Evolutionary conservation across 129 eudicot genomes (phyloP).

Genomic region (Pittosporum tobira): DNA sequence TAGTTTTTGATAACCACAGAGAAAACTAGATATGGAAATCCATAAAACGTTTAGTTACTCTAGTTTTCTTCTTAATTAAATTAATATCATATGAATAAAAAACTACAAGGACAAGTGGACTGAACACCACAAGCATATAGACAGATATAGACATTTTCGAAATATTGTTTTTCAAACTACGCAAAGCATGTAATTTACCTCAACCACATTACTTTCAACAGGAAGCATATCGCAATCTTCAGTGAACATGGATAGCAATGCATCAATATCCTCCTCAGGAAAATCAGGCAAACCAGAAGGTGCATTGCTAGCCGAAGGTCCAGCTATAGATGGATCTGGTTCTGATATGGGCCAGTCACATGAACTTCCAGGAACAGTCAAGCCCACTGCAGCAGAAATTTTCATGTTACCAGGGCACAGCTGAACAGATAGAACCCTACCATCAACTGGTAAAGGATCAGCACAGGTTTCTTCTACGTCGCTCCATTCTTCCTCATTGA

Average conservation of each 20-base stretch:
- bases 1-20: too few species aligned
- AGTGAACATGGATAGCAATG: conserved; percentile 23
- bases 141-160: neutral
- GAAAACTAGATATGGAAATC: too few species aligned
- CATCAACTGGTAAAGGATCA: conserved; percentile 20
- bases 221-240: conserved; percentile 13
- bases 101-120: too few species aligned
- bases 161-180: neutral
- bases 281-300: conserved; percentile 6
- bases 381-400: conserved; percentile 7
- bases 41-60: too few species aligned
- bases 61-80: too few species aligned
- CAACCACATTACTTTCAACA: conserved; percentile 7
- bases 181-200: conserved; percentile 25
- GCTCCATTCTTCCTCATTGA: conserved; percentile 58
- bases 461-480: conserved; percentile 25
- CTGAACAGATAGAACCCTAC: conserved; percentile 13
- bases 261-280: conserved; percentile 31
- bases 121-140: too few species aligned
- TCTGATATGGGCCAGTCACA: conserved; percentile 9
- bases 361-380: conserved; percentile 12
- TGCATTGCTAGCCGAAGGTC: conserved; percentile 12
- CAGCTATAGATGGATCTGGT: conserved; percentile 25
- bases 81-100: too few species aligned
- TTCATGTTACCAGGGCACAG: conserved; percentile 4